Conservation (phyloP, 2,329 filamentous ascomycete species). For the Talaromyces sp. region DNA sequence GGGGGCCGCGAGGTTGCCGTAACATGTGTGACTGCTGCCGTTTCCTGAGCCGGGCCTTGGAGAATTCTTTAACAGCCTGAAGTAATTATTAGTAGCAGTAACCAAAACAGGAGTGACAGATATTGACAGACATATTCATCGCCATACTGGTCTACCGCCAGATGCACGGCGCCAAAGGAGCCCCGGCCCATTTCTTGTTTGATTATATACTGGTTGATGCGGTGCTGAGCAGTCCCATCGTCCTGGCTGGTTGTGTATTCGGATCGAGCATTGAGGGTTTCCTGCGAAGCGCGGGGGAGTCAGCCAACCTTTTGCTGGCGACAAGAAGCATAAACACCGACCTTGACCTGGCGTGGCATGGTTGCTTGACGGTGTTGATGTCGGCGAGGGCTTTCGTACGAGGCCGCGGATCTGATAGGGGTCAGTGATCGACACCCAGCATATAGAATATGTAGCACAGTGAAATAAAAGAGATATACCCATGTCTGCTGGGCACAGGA, state of each 20-base stretch:
- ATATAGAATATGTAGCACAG: not conserved
- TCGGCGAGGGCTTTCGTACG: conserved; percentile 58
- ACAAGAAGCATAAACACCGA: conserved; percentile 22
- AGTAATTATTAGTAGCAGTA: not conserved
- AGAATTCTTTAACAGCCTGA: conserved; percentile 96
- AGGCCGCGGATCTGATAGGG: conserved; percentile 48
- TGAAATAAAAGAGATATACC: conserved; percentile 15
- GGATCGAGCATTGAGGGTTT: conserved; percentile 85
- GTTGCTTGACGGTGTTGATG: conserved; percentile 60
- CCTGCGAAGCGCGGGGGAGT: conserved; percentile 43
- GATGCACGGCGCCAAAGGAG: conserved; percentile 89
- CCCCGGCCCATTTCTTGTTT: conserved; percentile 94
- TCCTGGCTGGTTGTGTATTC: conserved; percentile 80
- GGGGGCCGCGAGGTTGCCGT: conserved; percentile 52
- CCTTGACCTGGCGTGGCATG: conserved; percentile 57
- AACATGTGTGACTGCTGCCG: conserved; percentile 86
- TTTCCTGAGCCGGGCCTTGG: conserved; percentile 82
- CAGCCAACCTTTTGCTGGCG: conserved; percentile 12
- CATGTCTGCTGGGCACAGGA: conserved; percentile 19
- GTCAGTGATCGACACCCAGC: not conserved
- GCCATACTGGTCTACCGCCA: conserved; percentile 84
- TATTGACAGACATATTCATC: conserved; percentile 85
- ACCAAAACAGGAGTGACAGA: not conserved
- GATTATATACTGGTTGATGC: conserved; percentile 92
- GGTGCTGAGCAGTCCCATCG: conserved; percentile 73